Conservation (phyloP, 148 eudicot species). For the Rhododendron williamsianum region DNA sequence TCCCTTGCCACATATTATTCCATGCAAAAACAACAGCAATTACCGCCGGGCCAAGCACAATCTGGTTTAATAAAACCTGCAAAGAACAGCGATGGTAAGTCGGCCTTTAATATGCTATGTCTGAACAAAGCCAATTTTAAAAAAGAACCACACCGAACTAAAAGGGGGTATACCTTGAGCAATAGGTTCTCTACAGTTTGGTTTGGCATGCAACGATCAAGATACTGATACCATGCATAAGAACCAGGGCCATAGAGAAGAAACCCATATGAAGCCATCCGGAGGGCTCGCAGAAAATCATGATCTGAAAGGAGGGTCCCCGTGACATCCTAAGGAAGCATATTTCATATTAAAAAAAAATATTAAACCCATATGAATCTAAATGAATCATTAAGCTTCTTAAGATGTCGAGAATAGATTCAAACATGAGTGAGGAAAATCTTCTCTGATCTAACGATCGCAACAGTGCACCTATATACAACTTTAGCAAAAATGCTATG, state of each 20-base stretch:
- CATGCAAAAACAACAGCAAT: constrained; percentile 93
- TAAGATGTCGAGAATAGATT: not conserved
- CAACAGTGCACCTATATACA: not conserved
- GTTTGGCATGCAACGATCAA: constrained; percentile 71
- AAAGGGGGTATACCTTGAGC: constrained; percentile 48
- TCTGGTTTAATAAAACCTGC: constrained; percentile 82
- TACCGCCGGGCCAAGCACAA: constrained; percentile 82
- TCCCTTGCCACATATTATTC: constrained; percentile 88
- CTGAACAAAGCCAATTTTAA: not conserved
- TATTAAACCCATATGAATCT: not conserved
- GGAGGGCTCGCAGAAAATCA: constrained; percentile 80
- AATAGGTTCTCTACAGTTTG: constrained; percentile 59
- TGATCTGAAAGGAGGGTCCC: constrained; percentile 51
- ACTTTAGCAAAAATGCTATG: no score
- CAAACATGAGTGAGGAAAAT: not conserved
- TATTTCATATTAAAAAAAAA: not conserved
- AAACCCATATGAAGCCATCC: constrained; percentile 91
- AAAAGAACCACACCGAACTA: not conserved
- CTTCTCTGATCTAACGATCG: not conserved
- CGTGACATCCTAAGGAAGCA: constrained; percentile 40
- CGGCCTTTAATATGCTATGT: not conserved
- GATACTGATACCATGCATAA: constrained; percentile 81
- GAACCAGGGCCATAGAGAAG: constrained; percentile 89
- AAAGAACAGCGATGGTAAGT: constrained; percentile 14
- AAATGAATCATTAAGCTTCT: not conserved